Conservation (phyloP, 129 eudicot genomes). For the Cynara cardunculus region DNA sequence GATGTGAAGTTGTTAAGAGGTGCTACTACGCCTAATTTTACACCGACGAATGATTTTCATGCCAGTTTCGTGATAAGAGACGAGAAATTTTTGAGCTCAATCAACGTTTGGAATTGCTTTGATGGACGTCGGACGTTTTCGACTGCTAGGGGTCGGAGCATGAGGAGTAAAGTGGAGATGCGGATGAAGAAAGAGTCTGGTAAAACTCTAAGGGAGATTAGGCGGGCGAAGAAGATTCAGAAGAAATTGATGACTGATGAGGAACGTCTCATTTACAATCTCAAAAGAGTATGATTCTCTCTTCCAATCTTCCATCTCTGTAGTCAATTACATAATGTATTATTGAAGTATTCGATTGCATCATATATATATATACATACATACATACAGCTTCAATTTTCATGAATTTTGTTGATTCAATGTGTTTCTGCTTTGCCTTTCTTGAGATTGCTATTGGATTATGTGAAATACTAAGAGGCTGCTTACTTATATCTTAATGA, state of each 20-base stretch:
- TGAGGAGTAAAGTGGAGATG: constrained; percentile 94
- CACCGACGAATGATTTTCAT: constrained; percentile 10
- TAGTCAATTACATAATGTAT: constrained; percentile 1
- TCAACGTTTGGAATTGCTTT: constrained; percentile 22
- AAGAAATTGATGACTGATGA: constrained; percentile 94
- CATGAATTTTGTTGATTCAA: background rate
- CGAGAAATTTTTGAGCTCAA: constrained; percentile 14
- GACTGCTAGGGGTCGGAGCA: constrained; percentile 61
- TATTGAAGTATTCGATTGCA: background rate
- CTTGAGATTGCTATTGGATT: background rate
- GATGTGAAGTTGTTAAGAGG: constrained; percentile 31
- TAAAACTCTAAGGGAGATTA: constrained; percentile 73
- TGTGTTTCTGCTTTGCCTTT: constrained; percentile 2
- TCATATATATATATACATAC: too few species aligned
- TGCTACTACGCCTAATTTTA: constrained; percentile 3
- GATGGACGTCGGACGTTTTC: constrained; percentile 54
- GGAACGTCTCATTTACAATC: constrained; percentile 81
- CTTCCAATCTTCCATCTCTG: constrained; percentile 1
- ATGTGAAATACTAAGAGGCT: background rate
- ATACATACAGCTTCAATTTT: background rate
- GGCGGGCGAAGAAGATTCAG: constrained; percentile 72
- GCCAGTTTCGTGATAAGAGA: constrained; percentile 17
- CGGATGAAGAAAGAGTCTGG: constrained; percentile 92
- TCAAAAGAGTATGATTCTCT: constrained; percentile 61
- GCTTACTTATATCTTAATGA: too few species aligned